Conservation (phyloP, 805 yeast species). For the Candida chilensis region DNA sequence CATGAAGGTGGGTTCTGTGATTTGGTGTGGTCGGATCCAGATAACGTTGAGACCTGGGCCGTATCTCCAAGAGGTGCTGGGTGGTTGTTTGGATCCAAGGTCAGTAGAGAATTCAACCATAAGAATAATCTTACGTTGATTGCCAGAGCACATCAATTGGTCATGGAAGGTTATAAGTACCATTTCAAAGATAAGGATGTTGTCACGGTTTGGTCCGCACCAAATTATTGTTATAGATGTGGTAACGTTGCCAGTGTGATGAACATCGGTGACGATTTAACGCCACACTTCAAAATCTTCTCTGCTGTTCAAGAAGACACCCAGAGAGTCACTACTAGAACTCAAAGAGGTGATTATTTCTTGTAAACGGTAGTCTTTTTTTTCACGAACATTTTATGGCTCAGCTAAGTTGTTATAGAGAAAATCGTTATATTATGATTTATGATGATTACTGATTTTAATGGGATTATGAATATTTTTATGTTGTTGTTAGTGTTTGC, state of each 20-base stretch:
- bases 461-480: conserved; percentile 1
- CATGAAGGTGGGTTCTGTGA: conserved; percentile 99
- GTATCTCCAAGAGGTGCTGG: conserved; percentile 98
- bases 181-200: conserved; percentile 95
- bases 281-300: conserved; percentile 88
- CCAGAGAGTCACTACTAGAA: conserved; percentile 26
- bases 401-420: not conserved
- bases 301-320: conserved; percentile 89
- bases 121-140: conserved; percentile 82
- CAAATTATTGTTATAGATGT: conserved; percentile 94
- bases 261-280: conserved; percentile 84
- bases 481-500: too few relatives aligned
- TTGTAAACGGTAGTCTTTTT: conserved; percentile 9
- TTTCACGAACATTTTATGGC: too few relatives aligned
- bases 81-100: conserved; percentile 92
- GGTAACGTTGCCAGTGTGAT: conserved; percentile 98
- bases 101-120: conserved; percentile 92
- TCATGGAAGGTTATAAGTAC: conserved; percentile 96
- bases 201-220: conserved; percentile 97
- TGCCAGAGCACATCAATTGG: conserved; percentile 96
- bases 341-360: conserved; percentile 36
- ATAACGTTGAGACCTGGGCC: conserved; percentile 96
- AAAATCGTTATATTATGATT: not conserved
- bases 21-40: conserved; percentile 97
- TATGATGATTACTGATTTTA: conserved; percentile 1